Evolutionary conservation across 164 flowering plant species (phyloP), one percentile per base, ranked within the genome.

Genomic region (Litsea cubeba): DNA sequence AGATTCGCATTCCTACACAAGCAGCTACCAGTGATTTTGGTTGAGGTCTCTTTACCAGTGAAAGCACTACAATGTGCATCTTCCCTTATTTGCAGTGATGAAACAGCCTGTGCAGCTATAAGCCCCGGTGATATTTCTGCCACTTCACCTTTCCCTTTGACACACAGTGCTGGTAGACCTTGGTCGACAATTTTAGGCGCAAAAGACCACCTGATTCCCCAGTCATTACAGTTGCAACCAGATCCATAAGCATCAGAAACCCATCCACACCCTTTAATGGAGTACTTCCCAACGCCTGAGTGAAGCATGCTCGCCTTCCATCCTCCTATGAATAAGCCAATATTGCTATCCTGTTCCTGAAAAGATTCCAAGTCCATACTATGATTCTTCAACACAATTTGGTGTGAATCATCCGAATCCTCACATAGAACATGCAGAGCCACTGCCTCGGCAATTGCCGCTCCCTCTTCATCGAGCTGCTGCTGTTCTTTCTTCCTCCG

Each of bases 401-500:
- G 81, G 71, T 84, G 82, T 14, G 89, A 80, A 66, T 90, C 92
- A 76, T 89, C 92, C 74, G 91, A 95, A 81, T 95, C 99, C 64
- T 87, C 98, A 49, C 91, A 81, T 50, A 93, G 81, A 77, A 93
- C 99, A 76, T 88, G 95, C 79, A 95, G 85, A 76, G 99, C 99
- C 80, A 93, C 99, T 74, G 97, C 93, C 83, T 91, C 98, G 50
- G 98, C 96, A 73, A 95, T 90, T 28, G 97, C 93, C 77, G 99
- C 99, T n/a, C 99, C 97, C 81, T 95, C 98, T 82, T 93, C 97
- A 80, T 95, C 99, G 32, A 95, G 97, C 81, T 92, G 85, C 72
- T 90, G 89, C 68, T 95, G 98, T 74, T 95, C 97, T 83, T 83
- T 86, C 88, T 88, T 90, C 65, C 83, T 88, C 83, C 85, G 99